These are phyloP conservation scores for Macrocybe gigantea DNA, from an alignment of 768 basidiomycete genomes.

Conservation along the genomic window DNA sequence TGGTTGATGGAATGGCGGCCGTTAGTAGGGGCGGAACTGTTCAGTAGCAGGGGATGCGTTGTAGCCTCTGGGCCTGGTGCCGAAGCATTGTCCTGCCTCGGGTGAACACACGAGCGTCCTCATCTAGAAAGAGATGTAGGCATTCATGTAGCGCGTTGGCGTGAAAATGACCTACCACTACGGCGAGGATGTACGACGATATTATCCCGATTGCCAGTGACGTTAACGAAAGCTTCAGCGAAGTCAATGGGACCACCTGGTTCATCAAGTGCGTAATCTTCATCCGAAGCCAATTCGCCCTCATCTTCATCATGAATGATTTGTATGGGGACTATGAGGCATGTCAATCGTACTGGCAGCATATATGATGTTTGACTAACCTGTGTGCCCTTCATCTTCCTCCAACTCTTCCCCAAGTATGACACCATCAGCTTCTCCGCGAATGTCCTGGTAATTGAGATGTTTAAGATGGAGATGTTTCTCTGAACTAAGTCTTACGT, in stretches of 20 bases:
- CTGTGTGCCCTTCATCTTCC: constrained; percentile 59
- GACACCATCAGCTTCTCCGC: constrained; percentile 35
- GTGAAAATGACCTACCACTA: constrained; percentile 34
- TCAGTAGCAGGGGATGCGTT: constrained; percentile 77
- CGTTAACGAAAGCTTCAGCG: constrained; percentile 45
- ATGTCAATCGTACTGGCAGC: not conserved
- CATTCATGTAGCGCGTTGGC: constrained; percentile 1
- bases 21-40: constrained; percentile 41
- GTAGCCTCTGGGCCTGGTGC: constrained; percentile 57
- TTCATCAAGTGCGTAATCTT: constrained; percentile 45
- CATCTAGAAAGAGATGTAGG: constrained; percentile 22
- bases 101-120: constrained; percentile 63
- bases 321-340: constrained; percentile 39
- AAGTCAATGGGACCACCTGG: constrained; percentile 45
- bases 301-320: constrained; percentile 60
- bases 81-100: constrained; percentile 42
- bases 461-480: not conserved
- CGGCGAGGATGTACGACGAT: constrained; percentile 53
- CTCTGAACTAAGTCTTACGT: constrained; percentile 7
- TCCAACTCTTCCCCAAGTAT: constrained; percentile 47
- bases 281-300: constrained; percentile 57
- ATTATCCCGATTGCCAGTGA: constrained; percentile 39
- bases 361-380: constrained; percentile 20
- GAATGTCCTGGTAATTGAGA: constrained; percentile 40
- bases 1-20: constrained; percentile 36